phyloP scores from a whole-genome alignment of 371 early-diverging fungal genomes.

The Neoconidiobolus thromboides region DNA sequence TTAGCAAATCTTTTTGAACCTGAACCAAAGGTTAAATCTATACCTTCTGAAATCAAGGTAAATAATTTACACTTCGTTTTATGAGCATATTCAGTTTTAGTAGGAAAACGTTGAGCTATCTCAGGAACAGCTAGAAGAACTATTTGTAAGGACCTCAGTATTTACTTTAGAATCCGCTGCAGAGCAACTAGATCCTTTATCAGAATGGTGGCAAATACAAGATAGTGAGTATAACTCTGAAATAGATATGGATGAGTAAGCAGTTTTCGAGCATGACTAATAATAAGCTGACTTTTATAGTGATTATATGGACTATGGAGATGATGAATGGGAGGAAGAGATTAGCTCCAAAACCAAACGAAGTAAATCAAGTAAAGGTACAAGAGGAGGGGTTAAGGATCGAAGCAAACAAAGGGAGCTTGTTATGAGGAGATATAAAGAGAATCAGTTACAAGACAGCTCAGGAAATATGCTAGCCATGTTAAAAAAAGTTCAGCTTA shows the following conservation, averaged over 20 bases:
- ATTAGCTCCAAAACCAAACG: constrained; percentile 12
- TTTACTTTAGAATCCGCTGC: constrained; percentile 53
- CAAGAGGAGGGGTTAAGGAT: constrained; percentile 6
- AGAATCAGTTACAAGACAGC: constrained; percentile 65
- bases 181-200: not conserved
- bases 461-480: constrained; percentile 31
- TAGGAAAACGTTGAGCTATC: constrained; percentile 24
- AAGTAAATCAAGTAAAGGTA: constrained; percentile 13
- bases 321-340: constrained; percentile 67
- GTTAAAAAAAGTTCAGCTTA: constrained; percentile 31
- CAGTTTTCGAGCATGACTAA: not conserved
- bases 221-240: constrained; percentile 38
- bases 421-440: constrained; percentile 55
- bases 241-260: constrained; percentile 38
- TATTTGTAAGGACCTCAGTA: constrained; percentile 69
- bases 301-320: constrained; percentile 60
- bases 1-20: not conserved
- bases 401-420: constrained; percentile 19
- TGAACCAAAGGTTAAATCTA: not conserved
- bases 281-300: constrained; percentile 15
- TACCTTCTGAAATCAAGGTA: constrained; percentile 2
- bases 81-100: constrained; percentile 1
- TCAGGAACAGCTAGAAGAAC: constrained; percentile 65
- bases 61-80: constrained; percentile 7
- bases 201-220: not conserved